Evolutionary conservation across 768 basidiomycete species (phyloP), one percentile per base, ranked within the genome.

Genomic region (Suillus lakei): DNA sequence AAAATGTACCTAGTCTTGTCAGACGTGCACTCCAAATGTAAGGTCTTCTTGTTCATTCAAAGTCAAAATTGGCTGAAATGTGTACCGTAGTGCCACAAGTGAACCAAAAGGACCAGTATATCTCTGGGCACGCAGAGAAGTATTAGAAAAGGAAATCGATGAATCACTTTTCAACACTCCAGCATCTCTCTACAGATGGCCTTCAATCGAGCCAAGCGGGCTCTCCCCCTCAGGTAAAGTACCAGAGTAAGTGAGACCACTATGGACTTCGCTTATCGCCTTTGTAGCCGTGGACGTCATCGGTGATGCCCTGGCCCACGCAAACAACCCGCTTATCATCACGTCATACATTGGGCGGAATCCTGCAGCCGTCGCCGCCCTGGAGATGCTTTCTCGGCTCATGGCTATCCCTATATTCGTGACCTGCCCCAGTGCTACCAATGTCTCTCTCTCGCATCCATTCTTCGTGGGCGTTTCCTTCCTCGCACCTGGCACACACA

Each of bases 41-140:
- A 23, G 83, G 65, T 1, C 9, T 5, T 21, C 58, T 26, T 2
- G 51, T 53, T 8, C 9, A 26, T 3, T 51, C 26, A 18, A 36
- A 50, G 28, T 9, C 44, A 39, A 23, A 16, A 5, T 21, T 34
- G 28, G 44, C 50, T 67, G 12, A 67, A 62, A 18, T 65, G 61
- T 48, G 53, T 36, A 10, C 38, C 26, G 13, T 51, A 91, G 89
- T 67, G 89, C 91, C 5, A 85, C 76, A n/a, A 90, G 88, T 61
- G 84, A 87, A 34, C 91, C 91, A 0, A 87, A 85, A 71, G 90
- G 91, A 0, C 91, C 91, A 0, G 89, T 90, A 1, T 91, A 92
- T 72, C 79, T 91, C 9, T 91, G 89, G 88, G 89, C 84, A 15
- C 82, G 88, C 18, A 82, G 91, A n/a, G 91, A 92, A 71, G 82